phyloP scores from a whole-genome alignment of 352 stramenopile genomes.

The Thalassiosira mediterranea region DNA sequence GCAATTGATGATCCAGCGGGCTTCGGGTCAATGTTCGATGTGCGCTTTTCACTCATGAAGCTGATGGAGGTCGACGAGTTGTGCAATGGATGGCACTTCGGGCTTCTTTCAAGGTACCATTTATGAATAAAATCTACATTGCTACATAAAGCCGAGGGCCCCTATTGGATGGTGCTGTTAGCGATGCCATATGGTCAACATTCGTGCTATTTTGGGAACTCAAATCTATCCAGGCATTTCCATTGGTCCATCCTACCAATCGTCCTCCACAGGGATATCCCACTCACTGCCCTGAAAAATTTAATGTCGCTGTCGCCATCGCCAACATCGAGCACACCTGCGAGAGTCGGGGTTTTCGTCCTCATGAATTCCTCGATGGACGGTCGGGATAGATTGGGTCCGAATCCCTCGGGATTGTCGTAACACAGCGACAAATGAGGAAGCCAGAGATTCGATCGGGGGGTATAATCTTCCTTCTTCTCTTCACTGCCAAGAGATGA shows the following conservation, averaged over 20 bases:
- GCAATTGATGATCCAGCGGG: too few relatives aligned
- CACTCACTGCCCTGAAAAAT: conserved; percentile 31
- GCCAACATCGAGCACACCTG: conserved; percentile 8
- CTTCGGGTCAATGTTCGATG: too few relatives aligned
- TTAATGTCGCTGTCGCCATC: conserved; percentile 8
- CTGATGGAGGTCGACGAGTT: too few relatives aligned
- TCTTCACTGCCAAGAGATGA: conserved; percentile 1
- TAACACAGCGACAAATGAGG: conserved; percentile 51
- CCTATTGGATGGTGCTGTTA: too few relatives aligned
- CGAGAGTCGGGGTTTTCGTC: conserved; percentile 42
- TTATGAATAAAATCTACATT: too few relatives aligned
- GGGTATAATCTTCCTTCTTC: conserved; percentile 25
- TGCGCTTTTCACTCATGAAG: too few relatives aligned
- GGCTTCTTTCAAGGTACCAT: too few relatives aligned
- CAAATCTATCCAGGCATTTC: conserved; percentile 37
- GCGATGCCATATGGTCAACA: too few relatives aligned
- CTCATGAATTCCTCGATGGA: conserved; percentile 35
- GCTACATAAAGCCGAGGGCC: too few relatives aligned
- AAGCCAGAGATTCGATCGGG: conserved; percentile 24
- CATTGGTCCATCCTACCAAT: conserved; percentile 38
- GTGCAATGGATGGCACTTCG: too few relatives aligned
- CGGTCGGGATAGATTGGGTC: conserved; percentile 25
- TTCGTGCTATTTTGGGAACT: too few relatives aligned
- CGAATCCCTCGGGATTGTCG: conserved; percentile 45
- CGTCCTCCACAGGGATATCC: conserved; percentile 45